Evolutionary conservation across 228 moss, liverwort and hornwort species (phyloP).

Genomic region (Sphagnum magellanicum): DNA sequence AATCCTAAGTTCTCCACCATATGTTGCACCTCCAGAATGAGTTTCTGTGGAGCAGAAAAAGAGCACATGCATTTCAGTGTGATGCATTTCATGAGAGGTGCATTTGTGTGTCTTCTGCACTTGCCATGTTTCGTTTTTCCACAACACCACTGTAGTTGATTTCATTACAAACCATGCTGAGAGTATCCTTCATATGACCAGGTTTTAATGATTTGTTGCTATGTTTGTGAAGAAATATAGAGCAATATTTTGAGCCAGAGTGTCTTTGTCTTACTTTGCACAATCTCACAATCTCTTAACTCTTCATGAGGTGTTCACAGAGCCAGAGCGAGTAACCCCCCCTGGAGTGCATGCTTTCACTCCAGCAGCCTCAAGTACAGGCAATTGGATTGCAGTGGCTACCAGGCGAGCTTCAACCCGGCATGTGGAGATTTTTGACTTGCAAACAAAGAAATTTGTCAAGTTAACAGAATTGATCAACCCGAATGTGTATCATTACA

Average conservation of each 20-base stretch:
- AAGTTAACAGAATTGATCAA: conserved; percentile 48
- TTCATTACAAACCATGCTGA: too few species aligned
- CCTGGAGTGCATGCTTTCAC: conserved; percentile 72
- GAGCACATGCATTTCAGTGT: too few species aligned
- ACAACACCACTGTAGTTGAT: too few species aligned
- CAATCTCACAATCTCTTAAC: background rate
- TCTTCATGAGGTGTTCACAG: conserved; percentile 3
- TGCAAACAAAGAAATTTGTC: conserved; percentile 29
- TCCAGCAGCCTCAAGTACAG: conserved; percentile 57
- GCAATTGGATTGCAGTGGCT: conserved; percentile 71
- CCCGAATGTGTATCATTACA: conserved; percentile 57
- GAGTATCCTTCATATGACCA: too few species aligned
- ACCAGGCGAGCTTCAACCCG: conserved; percentile 51
- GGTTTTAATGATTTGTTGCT: background rate
- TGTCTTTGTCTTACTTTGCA: too few species aligned
- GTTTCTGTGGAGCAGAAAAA: too few species aligned
- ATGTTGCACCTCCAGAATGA: too few species aligned
- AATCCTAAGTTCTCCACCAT: too few species aligned
- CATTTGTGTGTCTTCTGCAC: too few species aligned
- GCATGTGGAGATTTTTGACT: conserved; percentile 74
- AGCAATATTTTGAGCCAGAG: too few species aligned
- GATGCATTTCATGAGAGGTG: too few species aligned
- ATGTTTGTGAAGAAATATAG: background rate
- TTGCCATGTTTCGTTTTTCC: too few species aligned
- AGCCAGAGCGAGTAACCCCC: conserved; percentile 60